Base-by-base conservation (phyloP, 192 early-diverging fungal genomes). In the Dimargaris verticillata region DNA sequence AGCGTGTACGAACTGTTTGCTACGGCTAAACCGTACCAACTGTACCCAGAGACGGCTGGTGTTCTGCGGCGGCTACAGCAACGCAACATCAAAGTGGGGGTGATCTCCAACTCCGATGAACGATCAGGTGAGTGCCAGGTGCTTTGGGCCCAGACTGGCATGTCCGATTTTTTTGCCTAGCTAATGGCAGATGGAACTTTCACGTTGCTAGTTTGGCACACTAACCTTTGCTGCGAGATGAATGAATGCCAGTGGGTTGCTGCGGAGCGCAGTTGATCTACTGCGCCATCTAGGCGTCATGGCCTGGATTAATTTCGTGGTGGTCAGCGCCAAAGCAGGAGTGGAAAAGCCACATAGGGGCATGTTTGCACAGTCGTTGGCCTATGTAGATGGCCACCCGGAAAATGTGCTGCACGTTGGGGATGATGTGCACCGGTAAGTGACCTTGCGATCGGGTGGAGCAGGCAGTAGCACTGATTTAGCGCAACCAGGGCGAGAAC, bases 91-190 rank as follows among this genome's bases (percentile, higher is more conserved):
- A 75, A 68, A 33, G 60, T 78, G 41, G 82, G 82, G 2, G 72
- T 84, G 9, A 68, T 84, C 20, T 76, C 77, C 53, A 84, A 84
- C 60, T 80, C 75, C 59, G 82, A 84, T 42, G 82, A 84, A 33
- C 62, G 72, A 26, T 66, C 70, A 14, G 75, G 80, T 67, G 54
- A 61, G 65, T 45, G 22, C 29, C 17, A 0, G 42, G 25, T 44
- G 15, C 22, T 24, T 2, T 51, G 9, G 49, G 6, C 22, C 26
- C 49, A 51, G 22, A 5, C 6, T 51, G 6, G 49, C 9, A 5
- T 51, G 2, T 48, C n/a, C n/a, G n/a, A n/a, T 38, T 38, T 38
- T 38, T 38, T 38, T 7, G 33, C 33, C 33, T 5, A 38, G 33
- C 33, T 7, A 38, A 38, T 38, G 33, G 33, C 33, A 38, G 33